Base-by-base conservation (phyloP, 2,329 filamentous ascomycete genomes). In the Penicillium sp. region DNA sequence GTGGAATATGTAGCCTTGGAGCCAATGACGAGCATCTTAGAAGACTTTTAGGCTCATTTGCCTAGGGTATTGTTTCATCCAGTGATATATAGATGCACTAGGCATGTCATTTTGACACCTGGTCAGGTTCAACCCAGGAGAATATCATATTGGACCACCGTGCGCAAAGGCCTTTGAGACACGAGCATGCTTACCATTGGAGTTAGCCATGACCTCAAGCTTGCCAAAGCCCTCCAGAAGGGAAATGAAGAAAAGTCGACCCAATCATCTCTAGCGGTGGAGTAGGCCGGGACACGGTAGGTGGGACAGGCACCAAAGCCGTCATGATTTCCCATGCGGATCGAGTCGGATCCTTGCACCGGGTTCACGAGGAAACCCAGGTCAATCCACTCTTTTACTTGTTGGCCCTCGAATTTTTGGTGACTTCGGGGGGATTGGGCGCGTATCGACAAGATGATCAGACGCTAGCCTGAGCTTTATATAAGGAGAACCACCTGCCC, bases 221-320 rank as follows among this genome's bases (percentile, higher is more conserved):
- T 40, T 35, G 23, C 15, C 29, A 46, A 45, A 34, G 46, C 47
- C 35, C 35, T 41, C 44, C 38, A 42, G n/a, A 51, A 55, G 29
- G 29, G 29, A 51, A 51, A 55, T 46, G 40, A 53, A 47, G 38
- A 52, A 47, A 50, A n/a, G 31, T 42, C 46, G 52, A 61, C 51
- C 57, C 59, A 60, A 61, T 54, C 54, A 63, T 40, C 29, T 46
- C 27, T 42, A 52, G 45, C 21, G 52, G 64, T 65, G 61, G 63
- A 64, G 59, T 52, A 54, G 54, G 38, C 47, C 56, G 57, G 50
- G 50, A 57, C 58, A 55, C 58, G 56, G 58, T 61, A 63, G 64
- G 63, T 66, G 64, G 64, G 64, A 67, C 65, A 67, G 65, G 60
- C 56, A 67, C 51, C 62, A 60, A 52, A 65, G 58, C 56, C 60